Evolutionary conservation across 208 protist species (phyloP).

Genomic region (Wallacemonas sp.): DNA sequence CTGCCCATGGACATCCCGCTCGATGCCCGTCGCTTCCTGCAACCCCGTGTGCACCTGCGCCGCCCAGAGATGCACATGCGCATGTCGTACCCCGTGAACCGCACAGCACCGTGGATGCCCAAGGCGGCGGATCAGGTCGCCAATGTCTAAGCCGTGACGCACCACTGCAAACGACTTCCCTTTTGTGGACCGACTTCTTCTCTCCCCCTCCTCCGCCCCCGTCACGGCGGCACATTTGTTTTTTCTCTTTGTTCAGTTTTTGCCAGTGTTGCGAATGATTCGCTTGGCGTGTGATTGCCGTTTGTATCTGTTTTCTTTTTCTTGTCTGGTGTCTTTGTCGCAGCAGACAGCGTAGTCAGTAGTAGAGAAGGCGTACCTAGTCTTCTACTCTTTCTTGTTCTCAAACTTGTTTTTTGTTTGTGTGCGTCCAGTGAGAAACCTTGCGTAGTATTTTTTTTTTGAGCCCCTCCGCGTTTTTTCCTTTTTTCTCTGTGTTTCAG

Average conservation of each 20-base stretch:
- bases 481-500: no score
- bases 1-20: conserved; percentile 81
- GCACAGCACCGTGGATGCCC: conserved; percentile 88
- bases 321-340: no score
- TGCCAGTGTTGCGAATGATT: not conserved
- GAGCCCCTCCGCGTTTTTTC: not conserved
- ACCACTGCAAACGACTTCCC: not conserved
- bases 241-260: conserved; percentile 10
- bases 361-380: not conserved
- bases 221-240: no score
- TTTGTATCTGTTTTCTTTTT: no score
- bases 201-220: no score
- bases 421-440: no score
- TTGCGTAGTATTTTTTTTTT: not conserved
- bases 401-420: not conserved
- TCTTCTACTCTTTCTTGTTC: conserved; percentile 13
- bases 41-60: conserved; percentile 87
- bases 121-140: conserved; percentile 73
- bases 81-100: conserved; percentile 86
- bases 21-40: conserved; percentile 79
- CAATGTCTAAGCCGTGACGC: conserved; percentile 53
- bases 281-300: no score
- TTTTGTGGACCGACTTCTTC: no score
- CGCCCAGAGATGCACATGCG: conserved; percentile 88
- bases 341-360: conserved; percentile 8